phyloP scores from a whole-genome alignment of 768 basidiomycete genomes.

The Hortiboletus campestris region DNA sequence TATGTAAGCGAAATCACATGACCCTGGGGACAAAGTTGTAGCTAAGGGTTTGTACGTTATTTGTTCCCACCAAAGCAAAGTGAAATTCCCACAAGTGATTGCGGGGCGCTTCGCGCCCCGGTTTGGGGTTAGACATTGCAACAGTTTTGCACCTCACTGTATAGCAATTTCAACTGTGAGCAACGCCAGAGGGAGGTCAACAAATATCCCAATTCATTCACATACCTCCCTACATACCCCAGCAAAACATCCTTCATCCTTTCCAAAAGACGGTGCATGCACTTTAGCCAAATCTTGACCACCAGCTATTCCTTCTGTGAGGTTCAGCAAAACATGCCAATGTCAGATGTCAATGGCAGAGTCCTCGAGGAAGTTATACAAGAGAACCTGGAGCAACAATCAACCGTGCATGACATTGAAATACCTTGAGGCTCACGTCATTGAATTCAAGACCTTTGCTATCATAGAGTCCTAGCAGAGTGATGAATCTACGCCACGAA shows the following conservation, averaged over 20 bases:
- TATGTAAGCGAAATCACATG: no score
- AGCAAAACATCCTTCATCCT: conserved; percentile 46
- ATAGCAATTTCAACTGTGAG: no score
- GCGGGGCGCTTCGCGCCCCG: no score
- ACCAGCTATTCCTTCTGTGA: conserved; percentile 25
- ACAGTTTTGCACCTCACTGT: no score
- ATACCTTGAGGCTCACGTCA: conserved; percentile 7
- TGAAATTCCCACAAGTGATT: no score
- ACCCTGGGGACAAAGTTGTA: no score
- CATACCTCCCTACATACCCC: conserved; percentile 61
- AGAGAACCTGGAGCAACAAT: conserved; percentile 49
- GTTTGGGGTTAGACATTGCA: no score
- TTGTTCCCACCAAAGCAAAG: no score
- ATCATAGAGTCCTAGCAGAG: conserved; percentile 32
- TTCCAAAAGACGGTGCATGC: conserved; percentile 43
- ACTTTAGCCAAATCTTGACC: conserved; percentile 11
- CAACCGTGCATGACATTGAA: neutral
- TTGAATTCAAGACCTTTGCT: conserved; percentile 32
- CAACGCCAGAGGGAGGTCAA: no score
- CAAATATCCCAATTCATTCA: no score
- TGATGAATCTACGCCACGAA: neutral
- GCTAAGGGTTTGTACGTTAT: no score
- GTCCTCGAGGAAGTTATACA: conserved; percentile 75
- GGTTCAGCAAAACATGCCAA: conserved; percentile 60
- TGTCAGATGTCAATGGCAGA: conserved; percentile 49